Percentiles rank a stretch among this genome's conserved stretches.
Conservation (phyloP, 208 protist species). For the Acanthamoeba sp. region DNA sequence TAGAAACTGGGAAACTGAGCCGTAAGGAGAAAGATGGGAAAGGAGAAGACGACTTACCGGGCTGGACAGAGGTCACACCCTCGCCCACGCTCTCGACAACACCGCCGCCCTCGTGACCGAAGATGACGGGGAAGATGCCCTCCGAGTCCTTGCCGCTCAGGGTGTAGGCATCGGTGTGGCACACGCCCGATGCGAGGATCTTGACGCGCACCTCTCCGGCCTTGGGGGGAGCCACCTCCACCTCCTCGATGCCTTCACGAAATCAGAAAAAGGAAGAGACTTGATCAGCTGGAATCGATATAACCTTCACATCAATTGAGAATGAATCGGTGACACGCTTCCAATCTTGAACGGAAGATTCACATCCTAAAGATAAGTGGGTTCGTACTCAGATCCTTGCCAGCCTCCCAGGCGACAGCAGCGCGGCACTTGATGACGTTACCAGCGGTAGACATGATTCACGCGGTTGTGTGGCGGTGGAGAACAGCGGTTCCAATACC, state of each 20-base stretch:
- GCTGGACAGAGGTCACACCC: conserved; percentile 90
- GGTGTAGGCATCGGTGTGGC: conserved; percentile 94
- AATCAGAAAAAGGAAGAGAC: too few relatives aligned
- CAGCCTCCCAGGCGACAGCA: conserved; percentile 90
- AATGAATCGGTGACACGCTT: too few relatives aligned
- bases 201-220: conserved; percentile 92
- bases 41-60: conserved; percentile 90
- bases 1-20: neutral
- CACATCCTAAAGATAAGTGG: conserved; percentile 12
- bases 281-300: too few relatives aligned
- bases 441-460: conserved; percentile 64
- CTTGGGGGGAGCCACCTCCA: conserved; percentile 91
- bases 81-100: conserved; percentile 93
- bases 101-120: conserved; percentile 91
- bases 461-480: too few relatives aligned
- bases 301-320: too few relatives aligned
- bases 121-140: conserved; percentile 93
- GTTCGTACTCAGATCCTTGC: conserved; percentile 78
- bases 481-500: too few relatives aligned
- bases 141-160: conserved; percentile 88
- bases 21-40: conserved; percentile 62
- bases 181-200: conserved; percentile 88
- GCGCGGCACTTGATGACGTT: conserved; percentile 88
- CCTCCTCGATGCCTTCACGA: conserved; percentile 83
- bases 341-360: neutral